These are phyloP conservation scores for Neonectria ditissima DNA, from an alignment of 2,329 filamentous ascomycete species.

Conservation along the genomic window DNA sequence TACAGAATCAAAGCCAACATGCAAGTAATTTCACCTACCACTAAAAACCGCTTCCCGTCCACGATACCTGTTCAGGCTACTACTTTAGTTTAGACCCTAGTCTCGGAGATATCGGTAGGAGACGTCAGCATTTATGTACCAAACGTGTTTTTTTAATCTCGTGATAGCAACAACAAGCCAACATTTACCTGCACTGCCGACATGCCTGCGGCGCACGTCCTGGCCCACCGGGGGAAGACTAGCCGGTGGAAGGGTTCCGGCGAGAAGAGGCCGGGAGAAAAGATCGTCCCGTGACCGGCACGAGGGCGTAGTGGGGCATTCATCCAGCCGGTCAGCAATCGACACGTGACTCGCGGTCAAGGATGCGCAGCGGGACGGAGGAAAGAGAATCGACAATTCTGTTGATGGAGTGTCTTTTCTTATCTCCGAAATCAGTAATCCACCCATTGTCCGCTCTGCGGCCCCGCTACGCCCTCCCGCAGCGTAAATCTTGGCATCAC, in stretches of 20 bases:
- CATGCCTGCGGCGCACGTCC: constrained; percentile 1
- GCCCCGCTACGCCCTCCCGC: not conserved
- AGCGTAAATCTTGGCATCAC: not conserved
- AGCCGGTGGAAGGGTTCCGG: not conserved
- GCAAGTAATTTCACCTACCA: too few species aligned
- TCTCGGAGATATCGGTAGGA: not conserved
- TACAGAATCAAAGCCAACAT: too few species aligned
- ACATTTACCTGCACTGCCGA: constrained; percentile 15
- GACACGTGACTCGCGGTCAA: too few species aligned
- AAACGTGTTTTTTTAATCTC: too few species aligned
- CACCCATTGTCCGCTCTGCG: not conserved
- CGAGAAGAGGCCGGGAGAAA: not conserved
- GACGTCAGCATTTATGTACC: not conserved
- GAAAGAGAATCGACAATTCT: too few species aligned
- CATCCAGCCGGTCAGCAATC: too few species aligned
- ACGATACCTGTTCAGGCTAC: too few species aligned
- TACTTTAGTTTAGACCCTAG: not conserved
- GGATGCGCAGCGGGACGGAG: not conserved
- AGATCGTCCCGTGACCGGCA: not conserved
- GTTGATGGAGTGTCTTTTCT: too few species aligned
- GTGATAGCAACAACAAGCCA: too few species aligned
- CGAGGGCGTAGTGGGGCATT: not conserved
- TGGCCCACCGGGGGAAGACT: not conserved
- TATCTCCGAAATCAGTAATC: too few species aligned
- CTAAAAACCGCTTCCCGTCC: too few species aligned